phyloP scores from a whole-genome alignment of 257 asterid species.

The Plantago ovata region DNA sequence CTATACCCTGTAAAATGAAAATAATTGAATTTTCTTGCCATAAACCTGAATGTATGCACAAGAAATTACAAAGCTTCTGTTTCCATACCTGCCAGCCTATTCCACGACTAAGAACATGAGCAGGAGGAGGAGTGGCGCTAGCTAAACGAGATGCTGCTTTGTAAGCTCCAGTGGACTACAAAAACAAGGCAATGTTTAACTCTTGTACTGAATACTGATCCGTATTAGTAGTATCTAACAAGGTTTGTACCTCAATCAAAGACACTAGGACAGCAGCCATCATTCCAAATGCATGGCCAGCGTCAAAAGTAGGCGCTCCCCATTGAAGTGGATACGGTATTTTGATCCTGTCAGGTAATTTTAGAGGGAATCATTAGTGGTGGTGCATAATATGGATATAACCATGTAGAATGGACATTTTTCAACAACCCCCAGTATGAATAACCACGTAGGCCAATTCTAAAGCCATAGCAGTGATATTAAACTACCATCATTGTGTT shows the following conservation, averaged over 20 bases:
- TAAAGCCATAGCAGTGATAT: too few species aligned
- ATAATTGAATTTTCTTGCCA: neutral
- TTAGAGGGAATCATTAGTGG: constrained; percentile 2
- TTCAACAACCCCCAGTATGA: too few species aligned
- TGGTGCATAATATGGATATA: too few species aligned
- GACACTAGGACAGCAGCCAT: constrained; percentile 94
- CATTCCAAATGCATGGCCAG: constrained; percentile 98
- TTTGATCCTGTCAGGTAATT: constrained; percentile 56
- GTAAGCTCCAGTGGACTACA: constrained; percentile 96
- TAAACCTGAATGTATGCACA: neutral
- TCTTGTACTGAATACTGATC: neutral
- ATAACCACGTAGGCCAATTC: too few species aligned
- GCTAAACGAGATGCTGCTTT: constrained; percentile 96
- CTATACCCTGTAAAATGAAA: constrained; percentile 60
- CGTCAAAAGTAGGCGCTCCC: constrained; percentile 98
- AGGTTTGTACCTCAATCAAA: constrained; percentile 67
- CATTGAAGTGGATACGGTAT: constrained; percentile 95
- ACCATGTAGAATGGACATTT: too few species aligned
- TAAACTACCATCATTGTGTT: too few species aligned
- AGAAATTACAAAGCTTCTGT: neutral
- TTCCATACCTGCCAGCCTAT: constrained; percentile 95
- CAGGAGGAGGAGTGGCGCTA: constrained; percentile 98
- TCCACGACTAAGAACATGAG: constrained; percentile 98
- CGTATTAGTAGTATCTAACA: neutral
- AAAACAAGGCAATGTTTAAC: neutral